Evolutionary conservation across 192 early-diverging fungal species (phyloP).

Genomic region (Dimargaris cristalligena): DNA sequence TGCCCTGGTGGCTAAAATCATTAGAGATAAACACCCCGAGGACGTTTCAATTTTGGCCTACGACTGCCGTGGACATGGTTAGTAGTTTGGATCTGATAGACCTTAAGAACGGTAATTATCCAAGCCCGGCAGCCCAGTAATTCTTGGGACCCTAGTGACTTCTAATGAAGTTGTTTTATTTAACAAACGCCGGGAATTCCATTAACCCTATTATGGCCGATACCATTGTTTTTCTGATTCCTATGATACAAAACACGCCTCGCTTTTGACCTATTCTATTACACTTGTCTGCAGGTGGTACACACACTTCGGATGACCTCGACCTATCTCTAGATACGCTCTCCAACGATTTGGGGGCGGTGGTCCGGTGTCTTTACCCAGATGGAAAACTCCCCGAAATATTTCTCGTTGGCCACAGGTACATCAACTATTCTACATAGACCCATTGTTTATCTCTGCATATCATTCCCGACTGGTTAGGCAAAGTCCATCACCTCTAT

Average conservation of each 20-base stretch:
- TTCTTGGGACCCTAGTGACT: no score
- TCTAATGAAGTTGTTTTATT: neutral
- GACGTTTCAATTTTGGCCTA: conserved; percentile 34
- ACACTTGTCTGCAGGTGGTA: conserved; percentile 16
- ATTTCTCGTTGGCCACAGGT: conserved; percentile 67
- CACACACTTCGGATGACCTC: conserved; percentile 26
- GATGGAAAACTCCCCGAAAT: conserved; percentile 28
- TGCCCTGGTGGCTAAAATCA: conserved; percentile 36
- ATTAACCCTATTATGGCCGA: neutral
- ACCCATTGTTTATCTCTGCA: neutral
- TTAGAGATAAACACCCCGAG: conserved; percentile 22
- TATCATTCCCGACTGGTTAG: neutral
- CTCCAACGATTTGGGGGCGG: conserved; percentile 34
- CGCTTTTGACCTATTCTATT: no score
- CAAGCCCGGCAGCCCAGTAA: no score
- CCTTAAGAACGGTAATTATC: no score
- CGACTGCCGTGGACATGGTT: conserved; percentile 62
- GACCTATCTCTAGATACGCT: conserved; percentile 38
- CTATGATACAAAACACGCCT: neutral
- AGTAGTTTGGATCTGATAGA: no score
- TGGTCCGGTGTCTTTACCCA: conserved; percentile 29
- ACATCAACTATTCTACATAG: neutral
- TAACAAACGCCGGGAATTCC: neutral
- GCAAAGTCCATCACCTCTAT: neutral
- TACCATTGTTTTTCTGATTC: neutral